These are phyloP conservation scores for Metarhizium rileyi DNA, from an alignment of 2,329 filamentous ascomycete genomes.

Conservation along the genomic window DNA sequence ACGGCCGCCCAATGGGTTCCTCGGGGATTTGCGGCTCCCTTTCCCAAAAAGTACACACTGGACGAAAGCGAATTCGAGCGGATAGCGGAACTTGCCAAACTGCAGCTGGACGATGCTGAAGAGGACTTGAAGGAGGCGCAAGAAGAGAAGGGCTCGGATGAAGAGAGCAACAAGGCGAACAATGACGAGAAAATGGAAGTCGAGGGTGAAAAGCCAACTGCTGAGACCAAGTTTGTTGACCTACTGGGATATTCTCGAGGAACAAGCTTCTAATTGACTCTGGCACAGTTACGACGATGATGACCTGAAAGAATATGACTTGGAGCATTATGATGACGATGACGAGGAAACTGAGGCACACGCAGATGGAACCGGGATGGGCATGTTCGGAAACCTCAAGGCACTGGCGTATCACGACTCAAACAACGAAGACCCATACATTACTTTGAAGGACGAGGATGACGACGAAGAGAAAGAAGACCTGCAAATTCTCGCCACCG, in stretches of 20 bases:
- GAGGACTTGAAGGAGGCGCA: slow-evolving; percentile 71
- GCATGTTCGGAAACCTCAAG: slow-evolving; percentile 93
- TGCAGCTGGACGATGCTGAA: slow-evolving; percentile 85
- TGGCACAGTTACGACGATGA: slow-evolving; percentile 56
- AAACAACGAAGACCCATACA: slow-evolving; percentile 93
- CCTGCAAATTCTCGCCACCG: slow-evolving; percentile 81
- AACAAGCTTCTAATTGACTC: slow-evolving; percentile 11
- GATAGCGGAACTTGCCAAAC: slow-evolving; percentile 63
- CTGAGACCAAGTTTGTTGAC: slow-evolving; percentile 5
- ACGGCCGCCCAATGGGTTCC: slow-evolving; percentile 69
- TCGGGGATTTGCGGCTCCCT: slow-evolving; percentile 65
- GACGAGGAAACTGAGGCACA: slow-evolving; percentile 38
- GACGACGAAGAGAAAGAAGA: slow-evolving; percentile 89
- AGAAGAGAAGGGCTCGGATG: slow-evolving; percentile 20
- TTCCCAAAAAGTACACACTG: slow-evolving; percentile 65
- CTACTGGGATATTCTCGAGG: neutral
- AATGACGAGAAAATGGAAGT: slow-evolving; percentile 26
- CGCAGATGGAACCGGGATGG: slow-evolving; percentile 58
- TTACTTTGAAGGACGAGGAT: slow-evolving; percentile 68
- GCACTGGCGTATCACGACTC: slow-evolving; percentile 88
- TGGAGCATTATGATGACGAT: slow-evolving; percentile 92
- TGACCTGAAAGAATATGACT: slow-evolving; percentile 89
- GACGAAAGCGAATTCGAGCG: slow-evolving; percentile 67
- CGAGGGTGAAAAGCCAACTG: slow-evolving; percentile 2
- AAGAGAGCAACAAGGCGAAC: slow-evolving; percentile 17